A percentile compares a stretch with the other conserved stretches of the same genome.
Evolutionary conservation across 768 basidiomycete species (phyloP).

Genomic region (Hygrophorus russula): DNA sequence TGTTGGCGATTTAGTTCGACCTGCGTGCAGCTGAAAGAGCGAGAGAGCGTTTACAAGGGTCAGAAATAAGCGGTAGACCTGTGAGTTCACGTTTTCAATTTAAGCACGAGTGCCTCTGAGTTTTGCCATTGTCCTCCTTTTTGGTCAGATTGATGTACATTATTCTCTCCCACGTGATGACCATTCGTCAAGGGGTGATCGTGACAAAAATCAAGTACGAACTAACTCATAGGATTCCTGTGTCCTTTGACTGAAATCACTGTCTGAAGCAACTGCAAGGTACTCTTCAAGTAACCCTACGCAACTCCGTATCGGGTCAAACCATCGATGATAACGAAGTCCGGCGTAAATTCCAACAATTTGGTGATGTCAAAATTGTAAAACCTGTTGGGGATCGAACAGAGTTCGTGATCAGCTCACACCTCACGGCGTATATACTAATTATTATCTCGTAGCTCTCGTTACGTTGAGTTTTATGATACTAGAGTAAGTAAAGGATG

Average conservation of each 20-base stretch:
- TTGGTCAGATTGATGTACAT: constrained; percentile 87
- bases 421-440: not conserved
- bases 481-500: constrained; percentile 44
- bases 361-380: constrained; percentile 83
- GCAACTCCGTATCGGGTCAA: constrained; percentile 57
- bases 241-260: not conserved
- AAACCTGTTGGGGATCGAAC: constrained; percentile 50
- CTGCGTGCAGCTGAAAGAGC: constrained; percentile 88
- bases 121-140: constrained; percentile 13
- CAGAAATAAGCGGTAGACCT: constrained; percentile 77
- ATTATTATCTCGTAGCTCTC: constrained; percentile 41
- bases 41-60: constrained; percentile 82
- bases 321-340: constrained; percentile 79
- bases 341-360: constrained; percentile 74
- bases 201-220: constrained; percentile 77
- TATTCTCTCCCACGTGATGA: constrained; percentile 92
- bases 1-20: constrained; percentile 56
- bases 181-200: constrained; percentile 48
- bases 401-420: constrained; percentile 33
- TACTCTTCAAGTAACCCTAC: constrained; percentile 67
- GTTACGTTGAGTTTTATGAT: constrained; percentile 92
- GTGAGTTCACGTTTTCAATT: constrained; percentile 37
- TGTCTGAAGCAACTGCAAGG: constrained; percentile 63
- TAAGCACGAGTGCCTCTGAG: constrained; percentile 6
- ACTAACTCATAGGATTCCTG: not conserved